Percentiles rank a stretch among this genome's conserved stretches.
phyloP scores from a whole-genome alignment of 1,284 basidiomycete species.

The Garcileccinum viscosum region DNA sequence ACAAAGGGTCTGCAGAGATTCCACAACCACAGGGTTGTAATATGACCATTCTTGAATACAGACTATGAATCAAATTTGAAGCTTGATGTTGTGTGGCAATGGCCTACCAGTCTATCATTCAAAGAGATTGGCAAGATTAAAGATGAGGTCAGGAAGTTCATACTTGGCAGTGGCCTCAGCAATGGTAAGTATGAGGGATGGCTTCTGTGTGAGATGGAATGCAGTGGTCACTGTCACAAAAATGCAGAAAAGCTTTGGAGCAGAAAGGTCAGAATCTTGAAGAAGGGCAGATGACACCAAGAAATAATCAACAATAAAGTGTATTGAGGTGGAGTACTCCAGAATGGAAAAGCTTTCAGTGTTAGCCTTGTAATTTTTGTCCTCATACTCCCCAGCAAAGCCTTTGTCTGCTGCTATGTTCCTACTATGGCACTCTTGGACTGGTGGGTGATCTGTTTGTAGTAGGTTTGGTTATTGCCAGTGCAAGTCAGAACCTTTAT shows the following conservation, averaged over 20 bases:
- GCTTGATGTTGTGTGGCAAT: not conserved
- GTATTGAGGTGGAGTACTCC: not conserved
- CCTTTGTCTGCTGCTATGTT: not conserved
- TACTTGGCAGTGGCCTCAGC: not conserved
- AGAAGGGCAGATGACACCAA: not conserved
- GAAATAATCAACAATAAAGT: slow-evolving; percentile 12
- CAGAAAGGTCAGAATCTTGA: not conserved
- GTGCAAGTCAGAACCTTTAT: slow-evolving; percentile 6
- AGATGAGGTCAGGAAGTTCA: slow-evolving; percentile 7
- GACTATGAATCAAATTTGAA: slow-evolving; percentile 12
- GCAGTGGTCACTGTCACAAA: slow-evolving; percentile 5
- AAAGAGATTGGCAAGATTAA: not conserved
- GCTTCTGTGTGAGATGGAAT: slow-evolving; percentile 13
- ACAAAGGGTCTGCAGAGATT: not conserved
- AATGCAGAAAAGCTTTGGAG: slow-evolving; percentile 1
- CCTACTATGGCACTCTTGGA: not conserved
- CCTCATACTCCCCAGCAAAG: not conserved
- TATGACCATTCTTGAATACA: not conserved
- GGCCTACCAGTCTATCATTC: not conserved
- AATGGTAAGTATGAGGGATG: not conserved
- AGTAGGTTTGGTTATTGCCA: slow-evolving; percentile 8
- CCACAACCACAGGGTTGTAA: not conserved
- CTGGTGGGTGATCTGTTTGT: not conserved
- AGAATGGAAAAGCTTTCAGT: not conserved
- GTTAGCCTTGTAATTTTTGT: slow-evolving; percentile 2